Percentiles rank a stretch among this genome's conserved stretches.
These are phyloP conservation scores for Gleditsia sinensis DNA, from an alignment of 306 rosid species.

Conservation along the genomic window DNA sequence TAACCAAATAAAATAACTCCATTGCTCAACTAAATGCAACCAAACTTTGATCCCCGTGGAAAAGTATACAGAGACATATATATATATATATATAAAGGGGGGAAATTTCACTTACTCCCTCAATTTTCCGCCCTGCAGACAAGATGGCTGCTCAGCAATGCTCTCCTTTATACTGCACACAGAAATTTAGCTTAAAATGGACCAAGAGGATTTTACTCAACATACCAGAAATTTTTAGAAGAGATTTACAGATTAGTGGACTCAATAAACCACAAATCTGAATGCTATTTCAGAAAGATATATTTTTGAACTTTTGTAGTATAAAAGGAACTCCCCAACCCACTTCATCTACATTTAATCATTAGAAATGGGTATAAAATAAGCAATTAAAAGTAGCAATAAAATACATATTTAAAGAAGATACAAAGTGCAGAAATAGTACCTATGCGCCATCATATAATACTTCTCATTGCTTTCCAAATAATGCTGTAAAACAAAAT, in stretches of 20 bases:
- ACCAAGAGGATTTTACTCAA: slow-evolving; percentile 20
- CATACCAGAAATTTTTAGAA: background rate
- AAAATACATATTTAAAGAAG: slow-evolving; percentile 11
- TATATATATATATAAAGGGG: slow-evolving; percentile 1
- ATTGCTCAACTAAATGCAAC: slow-evolving; percentile 13
- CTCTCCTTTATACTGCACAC: slow-evolving; percentile 90
- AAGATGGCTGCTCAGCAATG: slow-evolving; percentile 84
- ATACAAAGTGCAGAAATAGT: slow-evolving; percentile 34
- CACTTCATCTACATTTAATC: background rate
- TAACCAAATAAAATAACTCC: background rate
- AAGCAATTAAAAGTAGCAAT: slow-evolving; percentile 26
- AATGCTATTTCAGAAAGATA: background rate
- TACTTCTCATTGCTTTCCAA: slow-evolving; percentile 99
- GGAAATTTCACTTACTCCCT: slow-evolving; percentile 78
- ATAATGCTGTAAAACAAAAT: slow-evolving; percentile 79
- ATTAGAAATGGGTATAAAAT: background rate
- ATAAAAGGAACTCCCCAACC: background rate
- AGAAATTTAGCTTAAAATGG: slow-evolving; percentile 21
- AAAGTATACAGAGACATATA: slow-evolving; percentile 2
- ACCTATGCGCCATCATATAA: slow-evolving; percentile 99
- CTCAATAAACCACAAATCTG: slow-evolving; percentile 27
- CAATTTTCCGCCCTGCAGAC: slow-evolving; percentile 79
- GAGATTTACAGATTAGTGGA: slow-evolving; percentile 24
- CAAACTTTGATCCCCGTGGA: slow-evolving; percentile 25
- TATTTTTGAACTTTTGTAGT: background rate